These are phyloP conservation scores for Psilocybe sp. DNA, from an alignment of 768 basidiomycete species.

Conservation along the genomic window DNA sequence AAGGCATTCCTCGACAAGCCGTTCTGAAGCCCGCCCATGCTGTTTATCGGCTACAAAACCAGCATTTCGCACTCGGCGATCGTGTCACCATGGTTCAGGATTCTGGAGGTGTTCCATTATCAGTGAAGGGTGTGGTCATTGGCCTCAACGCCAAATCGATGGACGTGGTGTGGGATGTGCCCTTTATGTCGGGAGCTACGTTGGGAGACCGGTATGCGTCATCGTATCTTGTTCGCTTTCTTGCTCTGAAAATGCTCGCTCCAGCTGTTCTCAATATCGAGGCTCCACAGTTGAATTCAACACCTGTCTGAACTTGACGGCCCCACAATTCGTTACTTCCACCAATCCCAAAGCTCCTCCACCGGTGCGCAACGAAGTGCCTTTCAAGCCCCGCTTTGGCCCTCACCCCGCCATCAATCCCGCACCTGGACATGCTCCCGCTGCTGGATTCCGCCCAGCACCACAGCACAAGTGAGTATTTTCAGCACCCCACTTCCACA, in stretches of 20 bases:
- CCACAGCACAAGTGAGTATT: slow-evolving; percentile 31
- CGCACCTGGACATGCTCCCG: slow-evolving; percentile 48
- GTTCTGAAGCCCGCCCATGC: slow-evolving; percentile 92
- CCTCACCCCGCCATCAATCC: slow-evolving; percentile 62
- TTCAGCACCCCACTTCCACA: slow-evolving; percentile 5
- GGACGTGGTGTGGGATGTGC: slow-evolving; percentile 95
- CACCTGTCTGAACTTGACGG: slow-evolving; percentile 84
- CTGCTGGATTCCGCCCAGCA: slow-evolving; percentile 66
- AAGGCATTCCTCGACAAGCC: slow-evolving; percentile 88
- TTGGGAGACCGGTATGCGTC: slow-evolving; percentile 71
- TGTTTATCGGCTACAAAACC: slow-evolving; percentile 84
- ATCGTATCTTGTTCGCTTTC: neutral
- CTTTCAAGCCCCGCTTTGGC: slow-evolving; percentile 69
- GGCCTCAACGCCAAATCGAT: slow-evolving; percentile 84
- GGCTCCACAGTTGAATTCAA: slow-evolving; percentile 87
- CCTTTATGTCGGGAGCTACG: slow-evolving; percentile 91
- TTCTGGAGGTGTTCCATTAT: slow-evolving; percentile 87
- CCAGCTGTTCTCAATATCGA: slow-evolving; percentile 52
- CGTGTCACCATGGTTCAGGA: slow-evolving; percentile 96
- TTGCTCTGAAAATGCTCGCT: neutral
- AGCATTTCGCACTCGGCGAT: slow-evolving; percentile 85
- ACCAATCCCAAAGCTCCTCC: slow-evolving; percentile 61
- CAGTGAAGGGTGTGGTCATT: slow-evolving; percentile 91
- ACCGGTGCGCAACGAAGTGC: slow-evolving; percentile 39
- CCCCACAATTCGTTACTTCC: slow-evolving; percentile 80